These are phyloP conservation scores for Solanum pennellii DNA, from an alignment of 257 asterid genomes.

Conservation along the genomic window DNA sequence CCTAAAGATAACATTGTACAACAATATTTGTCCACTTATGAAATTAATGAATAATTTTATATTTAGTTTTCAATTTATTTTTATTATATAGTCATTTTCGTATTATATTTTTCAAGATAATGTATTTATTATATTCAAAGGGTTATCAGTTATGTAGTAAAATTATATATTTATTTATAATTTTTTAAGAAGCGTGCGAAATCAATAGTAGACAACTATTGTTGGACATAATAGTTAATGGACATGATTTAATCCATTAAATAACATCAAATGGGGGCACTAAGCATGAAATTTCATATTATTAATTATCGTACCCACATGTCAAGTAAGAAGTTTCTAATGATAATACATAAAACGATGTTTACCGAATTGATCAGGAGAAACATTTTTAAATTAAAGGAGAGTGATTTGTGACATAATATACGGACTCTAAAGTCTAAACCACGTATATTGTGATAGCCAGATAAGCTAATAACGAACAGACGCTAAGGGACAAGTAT, in stretches of 20 bases:
- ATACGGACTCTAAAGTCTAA: background rate
- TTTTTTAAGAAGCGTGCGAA: no score
- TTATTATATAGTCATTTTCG: no score
- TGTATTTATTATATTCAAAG: no score
- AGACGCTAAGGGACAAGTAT: background rate
- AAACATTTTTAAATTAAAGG: background rate
- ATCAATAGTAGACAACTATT: background rate
- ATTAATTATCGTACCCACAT: background rate
- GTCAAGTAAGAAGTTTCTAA: background rate
- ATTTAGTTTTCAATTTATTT: no score
- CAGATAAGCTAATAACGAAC: background rate
- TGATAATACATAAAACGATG: slow-evolving; percentile 2
- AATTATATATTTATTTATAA: no score
- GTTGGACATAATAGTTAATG: background rate
- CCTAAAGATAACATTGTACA: background rate
- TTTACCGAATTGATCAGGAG: slow-evolving; percentile 11
- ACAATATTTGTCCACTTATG: background rate
- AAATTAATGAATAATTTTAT: no score
- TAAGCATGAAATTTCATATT: background rate
- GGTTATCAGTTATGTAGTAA: background rate
- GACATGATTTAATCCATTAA: background rate
- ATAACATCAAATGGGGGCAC: background rate
- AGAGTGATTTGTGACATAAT: background rate
- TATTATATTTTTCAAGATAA: no score
- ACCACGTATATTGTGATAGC: background rate